A percentile compares a stretch with the other conserved stretches of the same genome.
phyloP scores from a whole-genome alignment of 352 stramenopile genomes.

The Phytopythium kandeliae region DNA sequence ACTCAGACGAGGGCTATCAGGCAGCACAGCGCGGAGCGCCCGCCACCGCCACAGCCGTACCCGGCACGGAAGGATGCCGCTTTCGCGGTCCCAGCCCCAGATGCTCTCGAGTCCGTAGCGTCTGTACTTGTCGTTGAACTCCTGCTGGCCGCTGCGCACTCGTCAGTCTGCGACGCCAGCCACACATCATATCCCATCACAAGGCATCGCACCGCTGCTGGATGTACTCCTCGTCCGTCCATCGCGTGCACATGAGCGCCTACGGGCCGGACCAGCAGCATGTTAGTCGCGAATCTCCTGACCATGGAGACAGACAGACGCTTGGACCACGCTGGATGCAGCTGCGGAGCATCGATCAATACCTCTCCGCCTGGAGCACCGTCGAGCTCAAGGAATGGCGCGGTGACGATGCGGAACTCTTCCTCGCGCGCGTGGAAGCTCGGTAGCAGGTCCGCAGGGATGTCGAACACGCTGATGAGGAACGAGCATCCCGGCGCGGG shows the following conservation, averaged over 20 bases:
- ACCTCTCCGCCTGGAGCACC: conserved; percentile 18
- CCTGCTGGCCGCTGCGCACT: conserved; percentile 77
- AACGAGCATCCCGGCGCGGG: conserved; percentile 43
- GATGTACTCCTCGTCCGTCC: conserved; percentile 87
- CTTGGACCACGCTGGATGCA: too few relatives aligned
- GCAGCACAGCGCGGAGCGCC: too few relatives aligned
- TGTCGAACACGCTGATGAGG: conserved; percentile 67
- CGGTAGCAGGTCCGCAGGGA: conserved; percentile 42
- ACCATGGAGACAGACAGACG: too few relatives aligned
- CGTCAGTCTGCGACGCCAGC: too few relatives aligned
- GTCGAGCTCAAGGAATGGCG: conserved; percentile 69
- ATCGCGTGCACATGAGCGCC: conserved; percentile 85
- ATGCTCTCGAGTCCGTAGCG: conserved; percentile 86
- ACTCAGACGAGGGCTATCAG: too few relatives aligned
- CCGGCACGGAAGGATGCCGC: conserved; percentile 83
- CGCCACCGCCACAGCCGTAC: conserved; percentile 23
- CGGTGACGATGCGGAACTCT: conserved; percentile 82
- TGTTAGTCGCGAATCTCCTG: too few relatives aligned
- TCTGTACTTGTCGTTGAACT: conserved; percentile 83
- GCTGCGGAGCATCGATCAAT: background rate
- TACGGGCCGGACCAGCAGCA: conserved; percentile 4
- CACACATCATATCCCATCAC: too few relatives aligned
- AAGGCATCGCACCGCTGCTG: conserved; percentile 19
- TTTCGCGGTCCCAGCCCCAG: conserved; percentile 83
- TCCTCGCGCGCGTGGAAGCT: conserved; percentile 84